These are phyloP conservation scores for Neoboletus magnificus DNA, from an alignment of 768 basidiomycete genomes.

Conservation along the genomic window DNA sequence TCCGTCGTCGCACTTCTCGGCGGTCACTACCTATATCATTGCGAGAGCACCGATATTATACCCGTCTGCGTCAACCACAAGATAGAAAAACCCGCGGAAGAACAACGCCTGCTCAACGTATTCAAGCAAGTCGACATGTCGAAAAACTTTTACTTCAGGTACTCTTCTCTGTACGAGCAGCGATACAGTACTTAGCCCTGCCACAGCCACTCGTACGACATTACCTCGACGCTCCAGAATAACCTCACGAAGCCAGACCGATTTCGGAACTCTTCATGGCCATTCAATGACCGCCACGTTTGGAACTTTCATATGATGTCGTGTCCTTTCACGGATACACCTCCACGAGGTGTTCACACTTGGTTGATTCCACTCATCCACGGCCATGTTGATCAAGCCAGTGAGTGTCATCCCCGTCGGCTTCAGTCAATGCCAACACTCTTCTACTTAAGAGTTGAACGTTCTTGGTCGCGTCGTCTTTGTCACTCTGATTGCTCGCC, in stretches of 20 bases:
- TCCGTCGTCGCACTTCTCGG: constrained; percentile 91
- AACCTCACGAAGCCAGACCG: constrained; percentile 69
- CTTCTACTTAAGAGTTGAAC: constrained; percentile 71
- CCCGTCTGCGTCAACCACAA: constrained; percentile 77
- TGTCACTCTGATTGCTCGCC: constrained; percentile 89
- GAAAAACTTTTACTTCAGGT: constrained; percentile 99
- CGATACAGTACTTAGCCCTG: not conserved
- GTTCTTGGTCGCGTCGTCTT: constrained; percentile 89
- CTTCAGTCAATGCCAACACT: not conserved
- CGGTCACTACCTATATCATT: constrained; percentile 95
- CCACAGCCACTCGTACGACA: constrained; percentile 87
- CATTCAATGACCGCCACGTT: constrained; percentile 84
- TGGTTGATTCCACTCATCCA: constrained; percentile 94
- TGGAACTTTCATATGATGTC: constrained; percentile 93
- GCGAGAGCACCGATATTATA: constrained; percentile 84
- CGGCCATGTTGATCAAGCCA: constrained; percentile 97
- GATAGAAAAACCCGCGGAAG: constrained; percentile 83
- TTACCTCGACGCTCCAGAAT: constrained; percentile 92
- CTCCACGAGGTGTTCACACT: constrained; percentile 49
- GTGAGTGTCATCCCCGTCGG: constrained; percentile 46
- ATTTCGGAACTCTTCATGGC: constrained; percentile 46
- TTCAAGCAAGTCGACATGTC: constrained; percentile 98
- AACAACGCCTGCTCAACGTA: constrained; percentile 81
- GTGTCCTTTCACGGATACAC: constrained; percentile 52
- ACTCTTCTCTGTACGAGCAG: not conserved